Conservation (phyloP, 495 filamentous ascomycete genomes). For the Trichoderma gamsii region DNA sequence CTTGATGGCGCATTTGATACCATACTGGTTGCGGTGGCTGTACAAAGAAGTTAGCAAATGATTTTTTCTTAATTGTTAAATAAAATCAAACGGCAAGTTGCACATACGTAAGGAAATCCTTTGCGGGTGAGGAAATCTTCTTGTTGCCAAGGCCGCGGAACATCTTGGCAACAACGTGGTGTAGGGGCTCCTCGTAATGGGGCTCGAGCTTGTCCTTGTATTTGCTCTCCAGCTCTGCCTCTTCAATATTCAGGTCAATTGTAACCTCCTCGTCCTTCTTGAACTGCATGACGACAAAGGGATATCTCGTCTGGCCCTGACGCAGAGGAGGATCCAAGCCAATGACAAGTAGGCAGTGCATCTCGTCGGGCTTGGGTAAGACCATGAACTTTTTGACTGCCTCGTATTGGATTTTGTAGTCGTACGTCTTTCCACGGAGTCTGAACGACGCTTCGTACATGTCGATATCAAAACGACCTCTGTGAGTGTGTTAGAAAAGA, state of each 20-base stretch:
- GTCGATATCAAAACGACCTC: constrained; percentile 99
- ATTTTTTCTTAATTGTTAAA: not conserved
- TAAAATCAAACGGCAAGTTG: too few species aligned
- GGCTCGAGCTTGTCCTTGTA: constrained; percentile 83
- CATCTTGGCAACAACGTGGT: constrained; percentile 85
- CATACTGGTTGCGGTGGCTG: constrained; percentile 85
- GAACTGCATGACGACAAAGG: constrained; percentile 98
- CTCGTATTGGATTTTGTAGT: constrained; percentile 99
- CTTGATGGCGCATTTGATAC: constrained; percentile 99
- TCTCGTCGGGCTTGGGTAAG: constrained; percentile 93
- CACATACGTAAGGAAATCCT: constrained; percentile 71
- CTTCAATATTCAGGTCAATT: constrained; percentile 95
- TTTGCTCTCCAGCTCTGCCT: constrained; percentile 70
- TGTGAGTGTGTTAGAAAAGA: constrained; percentile 38
- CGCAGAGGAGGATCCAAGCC: constrained; percentile 93
- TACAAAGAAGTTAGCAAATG: constrained; percentile 7
- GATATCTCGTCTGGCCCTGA: constrained; percentile 96
- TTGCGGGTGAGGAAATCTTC: constrained; percentile 87
- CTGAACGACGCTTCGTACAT: constrained; percentile 99
- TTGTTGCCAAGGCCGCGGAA: constrained; percentile 91
- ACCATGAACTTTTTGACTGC: constrained; percentile 98
- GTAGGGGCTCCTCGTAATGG: constrained; percentile 86
- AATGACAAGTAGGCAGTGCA: constrained; percentile 90
- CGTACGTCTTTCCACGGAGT: constrained; percentile 96
- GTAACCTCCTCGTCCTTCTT: constrained; percentile 97